phyloP scores from a whole-genome alignment of 2,329 filamentous ascomycete species.

The Dichotomopilus funicola region DNA sequence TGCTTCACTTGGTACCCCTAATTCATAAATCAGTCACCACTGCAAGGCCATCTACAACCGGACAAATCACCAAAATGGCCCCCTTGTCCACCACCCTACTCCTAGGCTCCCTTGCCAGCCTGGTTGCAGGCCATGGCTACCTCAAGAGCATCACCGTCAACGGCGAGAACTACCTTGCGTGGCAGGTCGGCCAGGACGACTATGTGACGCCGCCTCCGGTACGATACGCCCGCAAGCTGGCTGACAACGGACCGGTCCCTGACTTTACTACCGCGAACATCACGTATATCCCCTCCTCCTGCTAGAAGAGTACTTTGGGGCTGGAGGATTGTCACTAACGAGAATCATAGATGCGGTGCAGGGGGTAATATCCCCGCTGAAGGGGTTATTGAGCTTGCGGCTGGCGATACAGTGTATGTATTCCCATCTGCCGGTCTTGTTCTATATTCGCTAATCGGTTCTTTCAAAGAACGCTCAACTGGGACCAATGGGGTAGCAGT shows the following conservation, averaged over 20 bases:
- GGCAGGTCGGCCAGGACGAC: constrained; percentile 16
- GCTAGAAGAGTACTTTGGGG: not conserved
- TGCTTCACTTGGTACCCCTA: not conserved
- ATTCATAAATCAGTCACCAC: too few relatives aligned
- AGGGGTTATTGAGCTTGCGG: constrained; percentile 18
- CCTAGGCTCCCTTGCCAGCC: constrained; percentile 7
- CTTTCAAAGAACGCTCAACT: constrained; percentile 15
- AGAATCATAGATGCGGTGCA: constrained; percentile 12
- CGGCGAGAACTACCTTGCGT: constrained; percentile 17
- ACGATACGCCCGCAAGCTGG: constrained; percentile 22
- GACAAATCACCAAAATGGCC: not conserved
- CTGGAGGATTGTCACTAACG: not conserved
- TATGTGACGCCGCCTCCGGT: constrained; percentile 24
- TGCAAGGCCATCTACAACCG: not conserved
- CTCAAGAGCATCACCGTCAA: constrained; percentile 26
- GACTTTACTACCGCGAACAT: constrained; percentile 24
- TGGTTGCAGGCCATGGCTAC: constrained; percentile 24
- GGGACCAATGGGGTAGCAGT: constrained; percentile 31
- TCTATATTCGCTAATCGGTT: not conserved
- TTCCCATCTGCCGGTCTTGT: not conserved
- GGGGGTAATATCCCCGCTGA: constrained; percentile 18
- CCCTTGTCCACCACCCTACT: constrained; percentile 2
- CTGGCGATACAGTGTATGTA: constrained; percentile 20
- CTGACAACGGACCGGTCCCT: constrained; percentile 23
- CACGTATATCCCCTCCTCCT: constrained; percentile 11